Evolutionary conservation across 2,329 filamentous ascomycete species (phyloP).

Genomic region (Emydomyces testavorans): DNA sequence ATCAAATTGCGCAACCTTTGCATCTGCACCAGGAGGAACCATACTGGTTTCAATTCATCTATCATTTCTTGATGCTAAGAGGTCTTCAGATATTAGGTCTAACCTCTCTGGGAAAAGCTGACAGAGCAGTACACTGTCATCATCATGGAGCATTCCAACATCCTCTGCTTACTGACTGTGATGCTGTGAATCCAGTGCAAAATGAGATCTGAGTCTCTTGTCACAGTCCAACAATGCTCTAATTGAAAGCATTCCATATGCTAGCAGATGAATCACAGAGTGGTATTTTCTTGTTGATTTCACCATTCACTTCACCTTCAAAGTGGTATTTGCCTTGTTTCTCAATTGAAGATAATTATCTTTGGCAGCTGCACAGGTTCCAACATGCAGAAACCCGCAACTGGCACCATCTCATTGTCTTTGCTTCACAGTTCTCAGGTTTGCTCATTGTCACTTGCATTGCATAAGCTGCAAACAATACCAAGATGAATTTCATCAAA

Average conservation of each 20-base stretch:
- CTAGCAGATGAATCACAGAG: too few species aligned
- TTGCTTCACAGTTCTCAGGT: not conserved
- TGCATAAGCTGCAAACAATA: conserved; percentile 6
- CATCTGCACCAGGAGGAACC: conserved; percentile 14
- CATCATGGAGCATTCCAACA: conserved; percentile 25
- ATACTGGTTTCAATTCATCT: conserved; percentile 28
- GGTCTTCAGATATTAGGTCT: conserved; percentile 33
- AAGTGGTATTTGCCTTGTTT: too few species aligned
- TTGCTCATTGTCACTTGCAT: not conserved
- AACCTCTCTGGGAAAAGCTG: conserved; percentile 31
- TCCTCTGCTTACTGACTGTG: conserved; percentile 28
- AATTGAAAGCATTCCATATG: conserved; percentile 19
- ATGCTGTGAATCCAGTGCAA: conserved; percentile 25
- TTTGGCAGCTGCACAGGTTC: not conserved
- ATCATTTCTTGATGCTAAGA: conserved; percentile 30
- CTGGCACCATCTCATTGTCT: not conserved
- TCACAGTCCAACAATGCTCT: conserved; percentile 27
- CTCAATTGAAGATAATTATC: too few species aligned
- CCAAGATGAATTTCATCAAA: not conserved
- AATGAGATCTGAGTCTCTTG: conserved; percentile 27
- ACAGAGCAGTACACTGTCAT: conserved; percentile 24
- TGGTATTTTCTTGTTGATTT: too few species aligned
- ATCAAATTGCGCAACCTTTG: conserved; percentile 30
- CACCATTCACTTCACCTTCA: too few species aligned
- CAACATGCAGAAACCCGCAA: not conserved